Base-by-base conservation (phyloP, 306 rosid genomes). In the Casuarina equisetifolia region DNA sequence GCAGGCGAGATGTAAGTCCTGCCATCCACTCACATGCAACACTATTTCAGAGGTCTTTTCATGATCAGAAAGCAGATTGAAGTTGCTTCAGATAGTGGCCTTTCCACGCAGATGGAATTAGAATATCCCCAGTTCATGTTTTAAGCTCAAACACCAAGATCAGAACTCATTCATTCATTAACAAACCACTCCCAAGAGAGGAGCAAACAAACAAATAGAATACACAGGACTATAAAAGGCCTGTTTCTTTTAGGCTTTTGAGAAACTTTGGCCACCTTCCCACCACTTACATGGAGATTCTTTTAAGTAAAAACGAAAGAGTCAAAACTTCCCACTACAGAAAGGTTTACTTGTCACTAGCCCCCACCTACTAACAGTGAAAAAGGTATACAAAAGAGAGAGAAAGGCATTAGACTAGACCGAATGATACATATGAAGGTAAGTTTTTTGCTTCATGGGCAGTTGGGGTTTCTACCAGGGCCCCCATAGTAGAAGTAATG, bases 401-500 rank as follows among this genome's bases (percentile, higher is more conserved):
- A 69, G 72, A 77, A 69, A 53, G 76, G 75, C 79, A 74, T 54
- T 69, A 76, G 85, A 57, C 84, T 89, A 82, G 81, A 78, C 79
- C 72, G 86, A 87, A 84, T 85, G 80, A 86, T 89, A 89, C 94
- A 88, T 64, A 76, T 4, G 85, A 48, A 67, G 62, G 38, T 35
- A 46, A 55, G 52, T 50, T 32, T 17, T 45, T 32, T 0, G 16
- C 53, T 57, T 89, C 93, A 92, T 48, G 70, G 74, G 82, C 99
- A 96, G 78, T 96, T 96, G 12, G 84, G 68, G 78, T 87, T 96
- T 82, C 89, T 92, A 78, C 99, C 99, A 45, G 99, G 99, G 52
- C 99, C 99, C 81, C 99, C 99, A 84, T 91, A 96, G 89, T 96
- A 96, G 74, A 96, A 96, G 96, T 74, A 96, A 80, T 91, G 99